Conservation (phyloP, 768 basidiomycete genomes). For the Boletellus ananiceps region DNA sequence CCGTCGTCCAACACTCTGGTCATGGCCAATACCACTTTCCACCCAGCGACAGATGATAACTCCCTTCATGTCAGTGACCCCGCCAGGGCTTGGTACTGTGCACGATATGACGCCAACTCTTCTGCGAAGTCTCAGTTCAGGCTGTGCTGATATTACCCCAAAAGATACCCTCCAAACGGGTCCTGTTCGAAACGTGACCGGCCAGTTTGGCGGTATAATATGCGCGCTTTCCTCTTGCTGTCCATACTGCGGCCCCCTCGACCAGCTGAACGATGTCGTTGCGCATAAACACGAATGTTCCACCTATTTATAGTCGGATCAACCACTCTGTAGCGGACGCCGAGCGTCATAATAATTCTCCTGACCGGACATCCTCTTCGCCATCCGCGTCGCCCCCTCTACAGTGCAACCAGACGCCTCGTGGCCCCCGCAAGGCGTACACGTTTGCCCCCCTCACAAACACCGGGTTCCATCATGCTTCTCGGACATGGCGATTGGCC, state of each 20-base stretch:
- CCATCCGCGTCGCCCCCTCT: slow-evolving; percentile 19
- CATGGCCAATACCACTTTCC: slow-evolving; percentile 1
- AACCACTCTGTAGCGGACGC: slow-evolving; percentile 17
- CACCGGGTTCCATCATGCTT: slow-evolving; percentile 28
- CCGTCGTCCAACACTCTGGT: slow-evolving; percentile 3
- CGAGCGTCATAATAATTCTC: slow-evolving; percentile 9
- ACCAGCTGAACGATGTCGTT: slow-evolving; percentile 24
- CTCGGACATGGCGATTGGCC: slow-evolving; percentile 19
- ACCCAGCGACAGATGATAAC: slow-evolving; percentile 2
- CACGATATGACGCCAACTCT: slow-evolving; percentile 9
- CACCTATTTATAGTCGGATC: slow-evolving; percentile 17
- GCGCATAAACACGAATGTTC: slow-evolving; percentile 29
- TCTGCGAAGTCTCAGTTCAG: slow-evolving; percentile 10
- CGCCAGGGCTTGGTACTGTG: slow-evolving; percentile 10
- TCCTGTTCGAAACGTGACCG: slow-evolving; percentile 26
- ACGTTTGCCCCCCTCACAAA: slow-evolving; percentile 32
- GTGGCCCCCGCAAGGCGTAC: slow-evolving; percentile 29
- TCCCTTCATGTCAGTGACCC: slow-evolving; percentile 15
- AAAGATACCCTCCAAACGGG: slow-evolving; percentile 9
- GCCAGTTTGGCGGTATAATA: slow-evolving; percentile 19
- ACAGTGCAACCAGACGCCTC: slow-evolving; percentile 23
- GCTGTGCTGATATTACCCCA: slow-evolving; percentile 9
- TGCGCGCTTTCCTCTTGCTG: slow-evolving; percentile 7
- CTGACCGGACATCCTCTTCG: slow-evolving; percentile 12
- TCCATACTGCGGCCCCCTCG: slow-evolving; percentile 3